Evolutionary conservation across 306 rosid species (phyloP).

Genomic region (Acmispon strigosus): DNA sequence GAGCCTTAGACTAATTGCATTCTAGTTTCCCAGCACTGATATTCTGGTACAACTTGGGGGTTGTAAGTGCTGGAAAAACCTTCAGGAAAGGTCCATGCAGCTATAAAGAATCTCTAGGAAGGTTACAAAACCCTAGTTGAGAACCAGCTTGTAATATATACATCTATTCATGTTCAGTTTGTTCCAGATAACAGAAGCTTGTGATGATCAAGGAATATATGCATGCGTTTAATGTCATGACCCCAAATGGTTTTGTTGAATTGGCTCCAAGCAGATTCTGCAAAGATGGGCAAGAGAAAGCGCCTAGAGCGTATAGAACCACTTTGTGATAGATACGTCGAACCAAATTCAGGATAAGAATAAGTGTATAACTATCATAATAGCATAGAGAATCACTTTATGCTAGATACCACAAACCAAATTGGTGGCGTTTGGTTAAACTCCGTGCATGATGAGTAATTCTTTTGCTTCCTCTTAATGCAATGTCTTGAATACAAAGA

Average conservation of each 20-base stretch:
- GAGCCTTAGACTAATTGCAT: neutral
- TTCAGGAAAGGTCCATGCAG: constrained; percentile 59
- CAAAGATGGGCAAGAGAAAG: constrained; percentile 68
- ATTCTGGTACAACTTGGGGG: constrained; percentile 66
- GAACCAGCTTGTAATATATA: constrained; percentile 54
- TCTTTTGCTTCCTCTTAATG: neutral
- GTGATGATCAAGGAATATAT: constrained; percentile 73
- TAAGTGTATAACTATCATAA: no score
- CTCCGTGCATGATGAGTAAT: constrained; percentile 39
- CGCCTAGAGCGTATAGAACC: constrained; percentile 63
- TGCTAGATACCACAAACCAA: no score
- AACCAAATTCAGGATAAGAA: constrained; percentile 36
- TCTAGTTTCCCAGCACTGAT: neutral
- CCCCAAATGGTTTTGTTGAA: constrained; percentile 77
- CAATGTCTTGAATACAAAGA: neutral
- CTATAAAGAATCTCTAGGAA: constrained; percentile 70
- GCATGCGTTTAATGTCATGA: constrained; percentile 67
- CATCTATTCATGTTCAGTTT: constrained; percentile 80
- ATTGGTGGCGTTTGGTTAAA: no score
- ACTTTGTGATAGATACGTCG: constrained; percentile 68
- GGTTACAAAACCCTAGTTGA: constrained; percentile 75
- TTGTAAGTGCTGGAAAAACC: no score
- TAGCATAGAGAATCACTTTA: no score
- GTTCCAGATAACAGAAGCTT: constrained; percentile 67
- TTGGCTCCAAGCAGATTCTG: constrained; percentile 63